These are phyloP conservation scores for Pestalotiopsis sp. DNA, from an alignment of 2,329 filamentous ascomycete genomes.

Conservation along the genomic window DNA sequence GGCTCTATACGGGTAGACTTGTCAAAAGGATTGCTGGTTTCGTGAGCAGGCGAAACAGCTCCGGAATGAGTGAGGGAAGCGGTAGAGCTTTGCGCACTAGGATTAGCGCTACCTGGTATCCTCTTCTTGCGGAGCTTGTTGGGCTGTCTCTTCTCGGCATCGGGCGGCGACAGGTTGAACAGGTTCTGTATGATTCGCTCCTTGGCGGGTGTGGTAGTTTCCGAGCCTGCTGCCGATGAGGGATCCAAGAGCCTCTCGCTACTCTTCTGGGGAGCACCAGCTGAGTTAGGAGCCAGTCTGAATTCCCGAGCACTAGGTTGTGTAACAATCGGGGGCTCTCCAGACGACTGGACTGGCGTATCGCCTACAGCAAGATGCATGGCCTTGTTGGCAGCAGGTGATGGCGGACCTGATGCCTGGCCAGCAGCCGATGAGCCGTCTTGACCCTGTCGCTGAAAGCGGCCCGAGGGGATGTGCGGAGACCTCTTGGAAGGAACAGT, in stretches of 20 bases:
- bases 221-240: constrained; percentile 32
- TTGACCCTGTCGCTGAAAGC: constrained; percentile 53
- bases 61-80: constrained; percentile 65
- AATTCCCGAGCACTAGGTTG: constrained; percentile 28
- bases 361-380: constrained; percentile 35
- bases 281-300: constrained; percentile 30
- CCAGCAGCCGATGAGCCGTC: constrained; percentile 34
- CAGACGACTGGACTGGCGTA: constrained; percentile 25
- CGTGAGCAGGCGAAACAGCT: constrained; percentile 47
- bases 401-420: constrained; percentile 49
- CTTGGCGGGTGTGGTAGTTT: constrained; percentile 58
- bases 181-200: constrained; percentile 71
- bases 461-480: constrained; percentile 67
- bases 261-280: constrained; percentile 42
- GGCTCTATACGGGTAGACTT: constrained; percentile 21
- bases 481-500: constrained; percentile 92
- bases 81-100: constrained; percentile 88
- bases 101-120: constrained; percentile 74
- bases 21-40: constrained; percentile 51
- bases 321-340: constrained; percentile 31
- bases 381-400: constrained; percentile 46
- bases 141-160: constrained; percentile 70
- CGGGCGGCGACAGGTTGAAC: constrained; percentile 69
- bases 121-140: constrained; percentile 93
- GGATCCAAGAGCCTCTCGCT: constrained; percentile 50